Base-by-base conservation (phyloP, 2,329 filamentous ascomycete genomes). In the Zalaria obscura region DNA sequence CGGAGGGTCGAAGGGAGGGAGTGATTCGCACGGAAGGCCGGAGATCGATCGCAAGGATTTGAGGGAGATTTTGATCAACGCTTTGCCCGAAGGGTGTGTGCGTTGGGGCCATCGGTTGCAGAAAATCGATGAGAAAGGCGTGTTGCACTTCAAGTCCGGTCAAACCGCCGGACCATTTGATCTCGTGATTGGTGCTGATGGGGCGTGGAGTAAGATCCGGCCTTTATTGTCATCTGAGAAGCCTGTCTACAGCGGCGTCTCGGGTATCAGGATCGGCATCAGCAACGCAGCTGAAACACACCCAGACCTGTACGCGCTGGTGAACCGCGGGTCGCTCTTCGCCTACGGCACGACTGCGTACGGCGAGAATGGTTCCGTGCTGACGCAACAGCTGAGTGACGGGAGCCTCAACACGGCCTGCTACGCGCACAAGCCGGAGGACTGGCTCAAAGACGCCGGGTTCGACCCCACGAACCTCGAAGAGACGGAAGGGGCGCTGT, bases 121-220 rank as follows among this genome's bases (percentile, higher is more conserved):
- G 29, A 32, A 41, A 4, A 45, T 58, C 39, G 43, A 50, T n/a
- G 41, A 42, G 3, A 33, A 51, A 18, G 43, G 42, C 5, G 47
- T 38, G 3, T 44, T 60, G 40, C 40, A 53, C 38, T 62, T 64
- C 48, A 52, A 53, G 2, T 45, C 52, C 32, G 38, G 35, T 26
- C 47, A 51, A 7, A 36, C 45, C 26, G 46, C 54, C 28, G 60
- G 56, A 1, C 18, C 18, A 2, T 65, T 61, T 45, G 59, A 67
- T 46, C 50, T 68, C 7, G 51, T 67, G 26, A 58, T 69, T 25
- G 65, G 66, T 5, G 63, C 62, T 6, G 66, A 68, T 39, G 65
- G 65, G 6, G 62, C 62, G 4, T 68, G 59, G 56, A 59, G 55
- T 39, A 63, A 61, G 45, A 57, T 62, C 2, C 54, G 63, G 5